phyloP scores from a whole-genome alignment of 805 yeast species.

The Cephaloascus fragrans region DNA sequence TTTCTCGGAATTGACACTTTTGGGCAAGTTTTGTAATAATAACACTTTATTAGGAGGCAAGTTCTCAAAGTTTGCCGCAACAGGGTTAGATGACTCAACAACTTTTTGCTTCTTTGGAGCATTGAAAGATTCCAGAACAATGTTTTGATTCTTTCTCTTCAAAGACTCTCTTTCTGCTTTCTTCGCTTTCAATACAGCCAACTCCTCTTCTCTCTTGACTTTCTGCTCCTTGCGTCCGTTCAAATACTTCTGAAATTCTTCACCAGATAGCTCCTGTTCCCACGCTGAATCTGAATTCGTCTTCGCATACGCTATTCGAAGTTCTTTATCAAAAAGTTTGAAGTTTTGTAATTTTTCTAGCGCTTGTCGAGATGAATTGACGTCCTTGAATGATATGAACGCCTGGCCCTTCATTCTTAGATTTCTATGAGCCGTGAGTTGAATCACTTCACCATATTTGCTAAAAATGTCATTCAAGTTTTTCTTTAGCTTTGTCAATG shows the following conservation, averaged over 20 bases:
- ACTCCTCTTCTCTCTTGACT: conserved; percentile 1
- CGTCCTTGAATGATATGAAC: conserved; percentile 46
- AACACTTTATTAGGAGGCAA: conserved; percentile 64
- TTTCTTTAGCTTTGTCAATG: conserved; percentile 36
- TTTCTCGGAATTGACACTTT: conserved; percentile 23
- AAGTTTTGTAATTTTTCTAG: conserved; percentile 28
- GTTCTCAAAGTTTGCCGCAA: conserved; percentile 9
- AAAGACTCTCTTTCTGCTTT: conserved; percentile 10
- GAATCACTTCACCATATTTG: conserved; percentile 36
- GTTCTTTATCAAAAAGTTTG: conserved; percentile 35
- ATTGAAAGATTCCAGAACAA: conserved; percentile 10
- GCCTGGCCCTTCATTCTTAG: conserved; percentile 78
- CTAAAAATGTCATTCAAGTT: conserved; percentile 32
- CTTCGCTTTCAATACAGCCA: conserved; percentile 3
- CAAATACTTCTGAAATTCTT: conserved; percentile 11
- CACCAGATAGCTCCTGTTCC: conserved; percentile 7
- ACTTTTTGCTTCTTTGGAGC: conserved; percentile 7
- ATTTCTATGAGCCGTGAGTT: conserved; percentile 48
- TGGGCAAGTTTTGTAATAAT: conserved; percentile 57
- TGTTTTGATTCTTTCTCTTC: conserved; percentile 9
- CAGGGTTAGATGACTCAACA: no score
- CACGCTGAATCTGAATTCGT: conserved; percentile 30
- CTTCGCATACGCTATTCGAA: conserved; percentile 34
- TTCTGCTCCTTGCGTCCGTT: conserved; percentile 10
- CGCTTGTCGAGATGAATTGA: conserved; percentile 35